Evolutionary conservation across 371 early-diverging fungal species (phyloP), one percentile per base, ranked within the genome.

Genomic region (Massospora cicadina): DNA sequence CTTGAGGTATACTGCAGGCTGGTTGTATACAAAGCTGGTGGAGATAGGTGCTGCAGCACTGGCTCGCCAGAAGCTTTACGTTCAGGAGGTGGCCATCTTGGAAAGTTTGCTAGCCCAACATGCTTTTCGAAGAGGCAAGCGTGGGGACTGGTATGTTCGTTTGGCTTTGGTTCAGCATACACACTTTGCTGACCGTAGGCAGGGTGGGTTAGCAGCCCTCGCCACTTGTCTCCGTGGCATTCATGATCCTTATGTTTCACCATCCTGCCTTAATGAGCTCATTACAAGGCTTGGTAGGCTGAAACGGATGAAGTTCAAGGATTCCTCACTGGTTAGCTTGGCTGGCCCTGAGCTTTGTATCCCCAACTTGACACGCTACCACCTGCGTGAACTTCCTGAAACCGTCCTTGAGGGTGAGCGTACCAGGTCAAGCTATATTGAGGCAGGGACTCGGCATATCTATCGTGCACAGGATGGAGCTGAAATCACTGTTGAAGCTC

Each of bases 81-180:
- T 72, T 2, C 72, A 79, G 27, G 89, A 85, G 32, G 76, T 75
- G 0, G 58, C 74, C 2, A 68, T 88, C 0, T 66, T 87, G 2
- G 71, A 75, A 55, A 77, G 78, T 60, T 67, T 88, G 28, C 69
- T 88, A 0, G 72, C 76, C 23, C 89, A 88, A 64, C 65, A 65
- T 0, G 64, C 77, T 1, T 88, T 81, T 59, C 75, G 79, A 2
- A 63, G 79, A 1, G 79, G 77, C 10, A 76, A 75, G 58, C 74
- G 86, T 27, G 89, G 89, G 2, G 71, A 72, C 23, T 88, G 89
- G 89, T 86, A 86, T 62, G 79, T 82, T 24, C 76, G 87, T 21
- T 71, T 86, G 1, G 80, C 83, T 0, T 70, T 87, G 13, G 69
- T 86, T 5, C 77, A 84, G 60, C 73, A 75, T 58, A 76, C 72